These are phyloP conservation scores for Mrakia gelida DNA, from an alignment of 768 basidiomycete species.

Conservation along the genomic window DNA sequence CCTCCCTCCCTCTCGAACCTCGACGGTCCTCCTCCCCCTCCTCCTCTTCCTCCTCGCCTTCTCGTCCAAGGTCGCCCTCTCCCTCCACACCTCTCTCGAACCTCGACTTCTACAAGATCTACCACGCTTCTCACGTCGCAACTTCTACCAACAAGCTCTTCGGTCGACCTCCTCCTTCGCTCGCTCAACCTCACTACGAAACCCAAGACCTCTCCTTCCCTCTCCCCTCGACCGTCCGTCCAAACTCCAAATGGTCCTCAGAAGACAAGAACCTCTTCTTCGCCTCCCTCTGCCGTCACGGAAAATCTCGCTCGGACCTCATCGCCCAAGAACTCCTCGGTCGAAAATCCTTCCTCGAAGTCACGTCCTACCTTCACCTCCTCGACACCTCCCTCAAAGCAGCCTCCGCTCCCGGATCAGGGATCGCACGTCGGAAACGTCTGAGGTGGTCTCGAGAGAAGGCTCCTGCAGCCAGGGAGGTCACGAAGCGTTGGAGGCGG, in stretches of 20 bases:
- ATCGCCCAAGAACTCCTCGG: slow-evolving; percentile 4
- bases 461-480: slow-evolving; percentile 18
- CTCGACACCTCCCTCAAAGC: background rate
- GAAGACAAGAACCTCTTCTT: slow-evolving; percentile 24
- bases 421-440: background rate
- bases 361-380: slow-evolving; percentile 13
- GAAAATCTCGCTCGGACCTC: slow-evolving; percentile 19
- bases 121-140: background rate
- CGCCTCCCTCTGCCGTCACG: slow-evolving; percentile 6
- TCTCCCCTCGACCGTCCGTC: background rate
- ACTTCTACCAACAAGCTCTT: background rate
- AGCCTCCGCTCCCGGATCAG: background rate
- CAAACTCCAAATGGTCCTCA: background rate
- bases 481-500: slow-evolving; percentile 18
- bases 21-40: background rate
- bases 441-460: background rate
- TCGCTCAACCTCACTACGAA: no score
- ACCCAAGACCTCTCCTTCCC: background rate
- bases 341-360: slow-evolving; percentile 8
- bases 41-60: background rate
- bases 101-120: slow-evolving; percentile 16
- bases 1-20: background rate
- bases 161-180: background rate
- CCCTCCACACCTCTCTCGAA: background rate
- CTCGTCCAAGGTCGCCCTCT: background rate